These are phyloP conservation scores for Globisporangium paroecandrum DNA, from an alignment of 352 stramenopile genomes.

Conservation along the genomic window DNA sequence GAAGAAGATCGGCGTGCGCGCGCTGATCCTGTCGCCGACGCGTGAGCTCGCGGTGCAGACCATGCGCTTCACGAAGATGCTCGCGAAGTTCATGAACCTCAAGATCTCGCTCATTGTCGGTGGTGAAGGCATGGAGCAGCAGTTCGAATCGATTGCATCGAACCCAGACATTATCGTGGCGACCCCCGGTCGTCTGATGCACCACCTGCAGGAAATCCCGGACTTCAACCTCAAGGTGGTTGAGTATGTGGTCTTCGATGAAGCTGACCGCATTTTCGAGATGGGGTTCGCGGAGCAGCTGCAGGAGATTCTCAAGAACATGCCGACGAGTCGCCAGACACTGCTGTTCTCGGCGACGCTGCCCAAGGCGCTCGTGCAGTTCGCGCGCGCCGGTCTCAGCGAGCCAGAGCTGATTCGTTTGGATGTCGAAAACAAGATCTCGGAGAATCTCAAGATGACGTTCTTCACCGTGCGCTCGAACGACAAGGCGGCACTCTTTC, in stretches of 20 bases:
- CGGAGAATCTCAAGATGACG: slow-evolving; percentile 95
- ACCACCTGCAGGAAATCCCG: slow-evolving; percentile 91
- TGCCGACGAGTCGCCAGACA: slow-evolving; percentile 86
- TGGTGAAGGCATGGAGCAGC: slow-evolving; percentile 97
- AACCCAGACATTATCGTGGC: slow-evolving; percentile 94
- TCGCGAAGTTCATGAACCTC: slow-evolving; percentile 91
- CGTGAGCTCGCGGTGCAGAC: slow-evolving; percentile 99
- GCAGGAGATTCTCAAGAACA: slow-evolving; percentile 90
- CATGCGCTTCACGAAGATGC: slow-evolving; percentile 83
- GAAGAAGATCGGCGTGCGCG: slow-evolving; percentile 82
- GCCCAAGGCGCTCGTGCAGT: slow-evolving; percentile 96
- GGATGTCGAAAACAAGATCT: slow-evolving; percentile 98
- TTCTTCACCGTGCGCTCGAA: slow-evolving; percentile 96
- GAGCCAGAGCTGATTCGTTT: slow-evolving; percentile 97
- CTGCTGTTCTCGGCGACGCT: slow-evolving; percentile 97
- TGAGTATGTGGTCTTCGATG: slow-evolving; percentile 96
- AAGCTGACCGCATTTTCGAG: slow-evolving; percentile 99
- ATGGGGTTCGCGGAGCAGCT: slow-evolving; percentile 99
- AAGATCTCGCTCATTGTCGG: slow-evolving; percentile 94
- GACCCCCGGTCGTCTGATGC: slow-evolving; percentile 94
- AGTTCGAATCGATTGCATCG: slow-evolving; percentile 94
- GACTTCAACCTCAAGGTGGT: slow-evolving; percentile 92
- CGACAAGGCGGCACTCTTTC: slow-evolving; percentile 95
- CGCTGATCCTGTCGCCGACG: slow-evolving; percentile 94
- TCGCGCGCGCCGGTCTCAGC: slow-evolving; percentile 97